A percentile compares a stretch with the other conserved stretches of the same genome.
Conservation (phyloP, 2,329 filamentous ascomycete species). For the Tolypocladium sp. region DNA sequence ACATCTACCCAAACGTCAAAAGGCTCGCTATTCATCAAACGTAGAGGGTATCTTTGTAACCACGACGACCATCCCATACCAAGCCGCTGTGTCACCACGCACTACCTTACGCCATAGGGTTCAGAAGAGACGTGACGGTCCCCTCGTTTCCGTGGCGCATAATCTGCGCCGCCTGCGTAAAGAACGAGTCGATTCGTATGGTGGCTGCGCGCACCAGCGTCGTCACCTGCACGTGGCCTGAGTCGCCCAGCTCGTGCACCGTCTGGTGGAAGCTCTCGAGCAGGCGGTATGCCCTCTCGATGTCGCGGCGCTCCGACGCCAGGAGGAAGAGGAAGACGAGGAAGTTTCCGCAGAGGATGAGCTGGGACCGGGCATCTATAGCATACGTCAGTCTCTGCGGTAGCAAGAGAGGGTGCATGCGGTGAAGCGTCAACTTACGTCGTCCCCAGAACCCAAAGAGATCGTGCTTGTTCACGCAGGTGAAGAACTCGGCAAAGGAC, state of each 20-base stretch:
- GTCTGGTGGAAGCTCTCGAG: slow-evolving; percentile 26
- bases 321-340: slow-evolving; percentile 38
- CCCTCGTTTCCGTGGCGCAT: slow-evolving; percentile 20
- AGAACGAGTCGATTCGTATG: slow-evolving; percentile 29
- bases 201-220: slow-evolving; percentile 25
- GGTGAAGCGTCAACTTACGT: slow-evolving; percentile 19
- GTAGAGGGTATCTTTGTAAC: background rate
- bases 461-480: slow-evolving; percentile 21
- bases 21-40: background rate
- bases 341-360: slow-evolving; percentile 38
- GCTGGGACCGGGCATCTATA: slow-evolving; percentile 27
- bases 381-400: background rate
- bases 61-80: background rate
- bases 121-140: slow-evolving; percentile 42
- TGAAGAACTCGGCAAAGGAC: slow-evolving; percentile 28
- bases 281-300: slow-evolving; percentile 24
- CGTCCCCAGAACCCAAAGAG: slow-evolving; percentile 34
- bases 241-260: slow-evolving; percentile 21
- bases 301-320: slow-evolving; percentile 24
- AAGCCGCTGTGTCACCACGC: slow-evolving; percentile 25
- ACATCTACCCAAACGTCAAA: background rate
- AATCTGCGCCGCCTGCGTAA: slow-evolving; percentile 23
- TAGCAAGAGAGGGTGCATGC: background rate
- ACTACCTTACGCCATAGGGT: slow-evolving; percentile 26
- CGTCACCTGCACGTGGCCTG: slow-evolving; percentile 19